A percentile compares a stretch with the other conserved stretches of the same genome.
These are phyloP conservation scores for Sodiomyces alkalinus DNA, from an alignment of 2,329 filamentous ascomycete species.

Conservation along the genomic window DNA sequence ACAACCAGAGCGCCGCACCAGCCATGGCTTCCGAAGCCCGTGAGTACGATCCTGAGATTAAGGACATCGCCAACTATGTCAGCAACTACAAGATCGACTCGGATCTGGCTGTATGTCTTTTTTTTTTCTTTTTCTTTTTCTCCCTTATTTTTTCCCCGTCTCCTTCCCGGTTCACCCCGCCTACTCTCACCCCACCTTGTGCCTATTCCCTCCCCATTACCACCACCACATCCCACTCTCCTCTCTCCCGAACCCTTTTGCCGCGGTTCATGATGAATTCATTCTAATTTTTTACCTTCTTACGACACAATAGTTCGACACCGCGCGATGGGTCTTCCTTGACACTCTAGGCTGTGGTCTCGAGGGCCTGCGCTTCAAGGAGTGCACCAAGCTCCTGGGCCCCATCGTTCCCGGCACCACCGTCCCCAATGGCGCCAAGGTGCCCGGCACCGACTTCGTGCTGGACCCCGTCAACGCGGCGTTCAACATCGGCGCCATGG, in stretches of 20 bases:
- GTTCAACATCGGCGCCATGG: conserved; percentile 98
- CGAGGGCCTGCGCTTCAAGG: conserved; percentile 86
- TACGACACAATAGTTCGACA: conserved; percentile 89
- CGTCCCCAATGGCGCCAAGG: conserved; percentile 82
- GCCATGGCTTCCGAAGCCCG: conserved; percentile 33
- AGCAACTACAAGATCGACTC: conserved; percentile 85
- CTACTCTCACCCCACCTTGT: not conserved
- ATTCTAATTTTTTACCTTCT: no score
- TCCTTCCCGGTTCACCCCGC: no score
- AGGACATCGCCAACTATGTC: conserved; percentile 89
- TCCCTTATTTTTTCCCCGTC: conserved; percentile 8
- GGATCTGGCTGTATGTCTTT: conserved; percentile 75
- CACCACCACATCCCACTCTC: conserved; percentile 4
- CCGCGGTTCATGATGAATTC: no score
- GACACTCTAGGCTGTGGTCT: conserved; percentile 95
- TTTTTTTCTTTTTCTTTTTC: conserved; percentile 2
- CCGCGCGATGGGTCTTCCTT: conserved; percentile 88
- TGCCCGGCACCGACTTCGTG: conserved; percentile 84
- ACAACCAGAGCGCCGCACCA: conserved; percentile 32
- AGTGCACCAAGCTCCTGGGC: conserved; percentile 89
- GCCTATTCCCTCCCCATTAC: not conserved
- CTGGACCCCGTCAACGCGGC: conserved; percentile 90
- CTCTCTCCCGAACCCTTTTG: conserved; percentile 3
- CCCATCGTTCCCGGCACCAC: conserved; percentile 80
- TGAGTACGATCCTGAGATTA: conserved; percentile 82